Percentiles rank a stretch among this genome's conserved stretches.
phyloP scores from a whole-genome alignment of 2,329 filamentous ascomycete species.

The Aureobasidium melanogenum region DNA sequence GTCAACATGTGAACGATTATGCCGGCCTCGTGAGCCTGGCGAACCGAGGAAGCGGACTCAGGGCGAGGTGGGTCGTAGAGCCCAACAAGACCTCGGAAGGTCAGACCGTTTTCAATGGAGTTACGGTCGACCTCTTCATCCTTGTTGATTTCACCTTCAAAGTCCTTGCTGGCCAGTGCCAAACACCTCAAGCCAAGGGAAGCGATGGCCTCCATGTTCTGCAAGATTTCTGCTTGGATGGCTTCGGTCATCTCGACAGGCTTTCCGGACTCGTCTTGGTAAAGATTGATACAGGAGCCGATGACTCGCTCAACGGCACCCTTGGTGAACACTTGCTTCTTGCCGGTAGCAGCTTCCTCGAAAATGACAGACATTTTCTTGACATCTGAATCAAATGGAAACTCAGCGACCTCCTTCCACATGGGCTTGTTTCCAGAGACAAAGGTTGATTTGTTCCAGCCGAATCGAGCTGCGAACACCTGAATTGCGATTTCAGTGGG shows the following conservation, averaged over 20 bases:
- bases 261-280: conserved; percentile 31
- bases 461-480: conserved; percentile 61
- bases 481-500: conserved; percentile 68
- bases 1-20: conserved; percentile 80
- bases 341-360: conserved; percentile 30
- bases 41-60: conserved; percentile 66
- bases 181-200: conserved; percentile 59
- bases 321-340: conserved; percentile 47
- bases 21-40: conserved; percentile 61
- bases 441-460: conserved; percentile 47
- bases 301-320: conserved; percentile 63
- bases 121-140: conserved; percentile 44
- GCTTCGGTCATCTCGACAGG: conserved; percentile 41
- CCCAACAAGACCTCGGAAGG: conserved; percentile 71
- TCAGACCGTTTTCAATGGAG: conserved; percentile 57
- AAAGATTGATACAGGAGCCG: conserved; percentile 48
- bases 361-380: conserved; percentile 73
- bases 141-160: conserved; percentile 32
- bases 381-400: conserved; percentile 64
- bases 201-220: conserved; percentile 59
- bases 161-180: conserved; percentile 49
- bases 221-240: conserved; percentile 46
- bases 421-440: conserved; percentile 40
- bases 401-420: conserved; percentile 56
- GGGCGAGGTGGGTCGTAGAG: conserved; percentile 80